These are phyloP conservation scores for Paraurostyla sp. DNA, from an alignment of 73 alveolate genomes.

Conservation along the genomic window DNA sequence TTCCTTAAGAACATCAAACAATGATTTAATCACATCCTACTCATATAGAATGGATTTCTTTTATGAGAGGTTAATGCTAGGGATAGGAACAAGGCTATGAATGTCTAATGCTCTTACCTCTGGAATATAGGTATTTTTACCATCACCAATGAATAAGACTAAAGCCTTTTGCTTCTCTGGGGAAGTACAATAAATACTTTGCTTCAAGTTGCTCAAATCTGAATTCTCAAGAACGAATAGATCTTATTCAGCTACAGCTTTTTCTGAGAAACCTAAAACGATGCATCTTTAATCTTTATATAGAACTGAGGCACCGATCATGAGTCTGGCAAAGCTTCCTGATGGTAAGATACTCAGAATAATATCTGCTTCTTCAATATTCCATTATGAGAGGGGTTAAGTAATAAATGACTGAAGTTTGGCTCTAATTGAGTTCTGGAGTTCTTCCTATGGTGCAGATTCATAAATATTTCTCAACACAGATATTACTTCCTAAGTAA, in stretches of 20 bases:
- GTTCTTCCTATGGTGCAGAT: constrained; percentile 7
- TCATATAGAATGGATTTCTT: constrained; percentile 1
- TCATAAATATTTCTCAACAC: constrained; percentile 21
- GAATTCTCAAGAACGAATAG: not conserved
- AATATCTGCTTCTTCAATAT: constrained; percentile 56
- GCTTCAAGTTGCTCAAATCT: not conserved
- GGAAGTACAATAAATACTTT: not conserved
- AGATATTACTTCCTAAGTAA: not conserved
- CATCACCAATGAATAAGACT: constrained; percentile 42
- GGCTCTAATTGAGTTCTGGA: not conserved
- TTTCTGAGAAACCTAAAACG: constrained; percentile 68
- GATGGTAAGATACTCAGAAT: constrained; percentile 24
- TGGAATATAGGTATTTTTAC: not conserved
- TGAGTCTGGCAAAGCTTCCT: constrained; percentile 65
- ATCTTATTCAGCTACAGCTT: not conserved
- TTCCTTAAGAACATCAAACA: not conserved
- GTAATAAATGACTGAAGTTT: not conserved
- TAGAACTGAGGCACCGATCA: constrained; percentile 56
- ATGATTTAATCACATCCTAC: not conserved
- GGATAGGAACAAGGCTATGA: constrained; percentile 20
- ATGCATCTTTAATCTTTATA: constrained; percentile 36
- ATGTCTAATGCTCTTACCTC: constrained; percentile 46
- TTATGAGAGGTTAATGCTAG: not conserved
- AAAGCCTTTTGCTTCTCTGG: constrained; percentile 14
- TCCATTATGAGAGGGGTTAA: constrained; percentile 10